phyloP scores from a whole-genome alignment of 1,139 yeast genomes.

The Pichia norvegensis region DNA sequence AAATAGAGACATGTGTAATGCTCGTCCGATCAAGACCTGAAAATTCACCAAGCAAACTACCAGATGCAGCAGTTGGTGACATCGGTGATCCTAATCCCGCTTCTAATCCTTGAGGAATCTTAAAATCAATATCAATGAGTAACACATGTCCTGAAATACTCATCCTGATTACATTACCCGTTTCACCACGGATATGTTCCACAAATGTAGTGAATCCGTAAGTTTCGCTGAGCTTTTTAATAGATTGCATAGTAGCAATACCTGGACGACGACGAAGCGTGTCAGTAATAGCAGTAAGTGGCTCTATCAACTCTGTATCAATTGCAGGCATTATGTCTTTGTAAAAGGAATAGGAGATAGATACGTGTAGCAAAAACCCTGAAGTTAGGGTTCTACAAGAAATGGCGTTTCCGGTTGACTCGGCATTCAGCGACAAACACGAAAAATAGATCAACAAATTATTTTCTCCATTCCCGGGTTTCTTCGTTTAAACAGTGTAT shows the following conservation, averaged over 20 bases:
- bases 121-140: slow-evolving; percentile 28
- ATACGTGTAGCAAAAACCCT: background rate
- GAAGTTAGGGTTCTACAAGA: no score
- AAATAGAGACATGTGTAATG: slow-evolving; percentile 18
- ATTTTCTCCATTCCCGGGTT: background rate
- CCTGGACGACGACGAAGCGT: slow-evolving; percentile 29
- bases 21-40: background rate
- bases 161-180: slow-evolving; percentile 3
- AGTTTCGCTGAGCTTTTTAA: slow-evolving; percentile 27
- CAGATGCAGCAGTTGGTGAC: slow-evolving; percentile 1
- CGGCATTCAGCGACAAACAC: background rate
- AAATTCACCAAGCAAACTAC: slow-evolving; percentile 1
- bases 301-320: slow-evolving; percentile 27
- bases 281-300: slow-evolving; percentile 26
- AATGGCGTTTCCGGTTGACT: no score
- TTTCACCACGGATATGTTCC: slow-evolving; percentile 14
- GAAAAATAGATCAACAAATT: background rate
- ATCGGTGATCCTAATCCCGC: slow-evolving; percentile 7
- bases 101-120: slow-evolving; percentile 3
- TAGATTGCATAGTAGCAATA: slow-evolving; percentile 25
- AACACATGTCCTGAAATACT: slow-evolving; percentile 26
- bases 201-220: slow-evolving; percentile 31
- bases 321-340: slow-evolving; percentile 22
- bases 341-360: background rate
- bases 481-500: background rate